Conservation (phyloP, 495 filamentous ascomycete species). For the Penicillium tannophilum region DNA sequence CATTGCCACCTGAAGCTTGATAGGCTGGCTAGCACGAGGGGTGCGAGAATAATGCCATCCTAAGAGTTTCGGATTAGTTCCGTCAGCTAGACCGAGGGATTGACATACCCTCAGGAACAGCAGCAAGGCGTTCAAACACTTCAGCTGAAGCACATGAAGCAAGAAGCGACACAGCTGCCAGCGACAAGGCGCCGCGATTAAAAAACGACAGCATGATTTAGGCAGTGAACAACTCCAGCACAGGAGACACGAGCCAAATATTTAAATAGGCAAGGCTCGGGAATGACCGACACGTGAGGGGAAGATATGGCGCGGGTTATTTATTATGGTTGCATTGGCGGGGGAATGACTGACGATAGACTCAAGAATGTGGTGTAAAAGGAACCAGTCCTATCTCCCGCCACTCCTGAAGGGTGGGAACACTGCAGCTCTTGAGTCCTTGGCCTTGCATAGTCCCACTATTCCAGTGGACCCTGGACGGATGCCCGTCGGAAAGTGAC, state of each 20-base stretch:
- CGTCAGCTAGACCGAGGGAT: neutral
- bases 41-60: slow-evolving; percentile 41
- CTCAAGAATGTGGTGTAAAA: slow-evolving; percentile 20
- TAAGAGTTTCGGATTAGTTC: slow-evolving; percentile 12
- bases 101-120: slow-evolving; percentile 39
- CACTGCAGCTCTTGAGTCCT: slow-evolving; percentile 5
- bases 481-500: slow-evolving; percentile 17
- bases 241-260: slow-evolving; percentile 9
- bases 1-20: slow-evolving; percentile 52
- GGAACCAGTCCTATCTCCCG: neutral
- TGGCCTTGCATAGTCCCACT: slow-evolving; percentile 21
- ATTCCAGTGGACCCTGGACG: slow-evolving; percentile 18
- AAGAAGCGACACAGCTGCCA: slow-evolving; percentile 43
- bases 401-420: neutral
- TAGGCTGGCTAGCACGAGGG: slow-evolving; percentile 32
- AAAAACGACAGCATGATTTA: slow-evolving; percentile 33
- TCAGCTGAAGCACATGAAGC: slow-evolving; percentile 37
- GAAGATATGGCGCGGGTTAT: slow-evolving; percentile 12
- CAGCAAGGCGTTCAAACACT: slow-evolving; percentile 40
- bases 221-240: slow-evolving; percentile 1
- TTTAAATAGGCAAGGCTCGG: slow-evolving; percentile 20
- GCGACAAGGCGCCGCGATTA: slow-evolving; percentile 39
- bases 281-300: slow-evolving; percentile 13
- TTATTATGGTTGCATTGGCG: slow-evolving; percentile 32
- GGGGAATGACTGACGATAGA: slow-evolving; percentile 19